These are phyloP conservation scores for Cladosporium phlei DNA, from an alignment of 2,329 filamentous ascomycete species.

Conservation along the genomic window DNA sequence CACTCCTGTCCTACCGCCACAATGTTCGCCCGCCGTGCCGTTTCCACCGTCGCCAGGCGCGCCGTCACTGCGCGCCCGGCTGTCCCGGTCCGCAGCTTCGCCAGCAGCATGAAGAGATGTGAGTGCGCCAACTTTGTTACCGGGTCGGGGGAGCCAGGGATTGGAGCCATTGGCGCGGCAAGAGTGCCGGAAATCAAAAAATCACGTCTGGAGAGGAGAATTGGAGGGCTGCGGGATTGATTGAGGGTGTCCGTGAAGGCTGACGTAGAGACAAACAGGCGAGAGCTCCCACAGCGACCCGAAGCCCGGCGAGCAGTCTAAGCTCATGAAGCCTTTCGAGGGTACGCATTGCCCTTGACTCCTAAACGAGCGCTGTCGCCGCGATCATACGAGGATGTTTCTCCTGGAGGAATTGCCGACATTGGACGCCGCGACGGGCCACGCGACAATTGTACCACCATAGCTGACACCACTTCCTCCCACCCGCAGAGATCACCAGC, in stretches of 20 bases:
- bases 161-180: neutral
- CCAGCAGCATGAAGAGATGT: slow-evolving; percentile 42
- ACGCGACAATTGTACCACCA: neutral
- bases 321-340: slow-evolving; percentile 43
- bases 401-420: slow-evolving; percentile 2
- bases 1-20: slow-evolving; percentile 17
- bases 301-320: slow-evolving; percentile 33
- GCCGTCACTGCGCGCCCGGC: slow-evolving; percentile 35
- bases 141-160: neutral
- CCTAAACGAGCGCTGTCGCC: no score
- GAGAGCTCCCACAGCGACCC: slow-evolving; percentile 25
- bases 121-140: slow-evolving; percentile 26
- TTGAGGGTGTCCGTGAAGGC: slow-evolving; percentile 27
- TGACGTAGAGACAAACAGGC: slow-evolving; percentile 19
- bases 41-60: slow-evolving; percentile 44
- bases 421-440: neutral
- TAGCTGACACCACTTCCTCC: slow-evolving; percentile 21
- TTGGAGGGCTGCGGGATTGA: slow-evolving; percentile 19
- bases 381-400: no score
- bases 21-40: slow-evolving; percentile 48
- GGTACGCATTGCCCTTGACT: slow-evolving; percentile 32
- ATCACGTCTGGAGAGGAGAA: neutral
- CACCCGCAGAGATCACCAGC: slow-evolving; percentile 67
- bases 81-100: slow-evolving; percentile 42
- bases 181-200: neutral